Evolutionary conservation across 129 eudicot genomes (phyloP).

Genomic region (Kitagawia praeruptora): DNA sequence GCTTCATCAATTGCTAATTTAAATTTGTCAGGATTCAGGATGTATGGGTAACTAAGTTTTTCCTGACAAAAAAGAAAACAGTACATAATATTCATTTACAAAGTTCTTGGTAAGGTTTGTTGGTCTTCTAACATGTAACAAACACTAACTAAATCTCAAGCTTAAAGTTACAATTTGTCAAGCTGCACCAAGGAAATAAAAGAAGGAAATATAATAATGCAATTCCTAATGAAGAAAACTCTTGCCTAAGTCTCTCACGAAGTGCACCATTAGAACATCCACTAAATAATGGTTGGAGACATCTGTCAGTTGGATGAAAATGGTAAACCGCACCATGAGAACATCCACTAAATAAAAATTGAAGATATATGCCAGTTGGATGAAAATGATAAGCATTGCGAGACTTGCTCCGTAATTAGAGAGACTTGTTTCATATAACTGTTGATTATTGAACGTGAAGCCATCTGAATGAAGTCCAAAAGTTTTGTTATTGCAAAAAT

Average conservation of each 20-base stretch:
- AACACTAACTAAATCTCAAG: background rate
- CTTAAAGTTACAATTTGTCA: background rate
- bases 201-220: no score
- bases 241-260: background rate
- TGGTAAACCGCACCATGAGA: background rate
- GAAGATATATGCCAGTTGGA: no score
- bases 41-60: background rate
- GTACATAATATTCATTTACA: background rate
- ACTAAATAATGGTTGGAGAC: no score
- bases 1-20: background rate
- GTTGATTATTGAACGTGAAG: background rate
- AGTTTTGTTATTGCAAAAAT: no score
- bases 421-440: background rate
- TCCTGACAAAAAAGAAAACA: background rate
- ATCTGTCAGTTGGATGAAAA: background rate
- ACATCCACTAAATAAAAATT: no score
- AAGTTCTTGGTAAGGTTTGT: background rate
- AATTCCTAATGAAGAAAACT: background rate
- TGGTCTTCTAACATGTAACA: background rate
- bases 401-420: background rate
- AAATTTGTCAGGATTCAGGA: background rate
- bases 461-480: background rate
- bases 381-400: background rate
- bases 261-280: background rate
- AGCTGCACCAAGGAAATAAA: background rate